Evolutionary conservation across 495 filamentous ascomycete species (phyloP), one percentile per base, ranked within the genome.

Genomic region (Thozetella sp.): DNA sequence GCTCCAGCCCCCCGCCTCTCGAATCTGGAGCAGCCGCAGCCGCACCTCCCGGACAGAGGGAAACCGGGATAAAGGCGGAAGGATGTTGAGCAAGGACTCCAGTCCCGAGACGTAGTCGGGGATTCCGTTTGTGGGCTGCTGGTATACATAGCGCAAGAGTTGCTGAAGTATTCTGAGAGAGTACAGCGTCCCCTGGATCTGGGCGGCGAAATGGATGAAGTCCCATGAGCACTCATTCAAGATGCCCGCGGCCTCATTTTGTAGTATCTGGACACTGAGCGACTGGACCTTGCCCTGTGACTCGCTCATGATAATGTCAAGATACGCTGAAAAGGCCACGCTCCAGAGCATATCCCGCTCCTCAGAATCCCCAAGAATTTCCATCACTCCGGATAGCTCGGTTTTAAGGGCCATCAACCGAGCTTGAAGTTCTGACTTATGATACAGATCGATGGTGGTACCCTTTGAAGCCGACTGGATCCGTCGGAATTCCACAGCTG

Each of bases 91-190:
- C 17, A 37, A 37, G 17, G 30, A 48, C 43, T 48, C 11, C 9
- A 48, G n/a, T 9, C n/a, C 10, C 20, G n/a, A 48, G 11, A 48
- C 11, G n/a, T 10, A 20, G 43, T n/a, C 20, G n/a, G 43, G 43
- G 11, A 19, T 3, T 10, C 11, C 10, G n/a, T n/a, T 20, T 10
- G 4, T n/a, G 3, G n/a, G 43, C 15, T 6, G 6, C 43, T 48
- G 43, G n/a, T 10, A 48, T 11, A n/a, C 20, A n/a, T 13, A 4
- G 20, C n/a, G n/a, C 10, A 20, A 10, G 20, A 48, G 43, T 19
- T 92, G 88, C 27, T 77, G 76, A 2, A 87, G 63, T 58, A 92
- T 87, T 25, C 89, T 80, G 0, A 93, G 63, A 0, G 89, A 90
- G 62, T 92, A 92, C 6, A 83, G 72, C 2, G 80, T 80, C 2